Conservation (phyloP, 2,329 filamentous ascomycete genomes). For the Exophiala lecanii-corni region DNA sequence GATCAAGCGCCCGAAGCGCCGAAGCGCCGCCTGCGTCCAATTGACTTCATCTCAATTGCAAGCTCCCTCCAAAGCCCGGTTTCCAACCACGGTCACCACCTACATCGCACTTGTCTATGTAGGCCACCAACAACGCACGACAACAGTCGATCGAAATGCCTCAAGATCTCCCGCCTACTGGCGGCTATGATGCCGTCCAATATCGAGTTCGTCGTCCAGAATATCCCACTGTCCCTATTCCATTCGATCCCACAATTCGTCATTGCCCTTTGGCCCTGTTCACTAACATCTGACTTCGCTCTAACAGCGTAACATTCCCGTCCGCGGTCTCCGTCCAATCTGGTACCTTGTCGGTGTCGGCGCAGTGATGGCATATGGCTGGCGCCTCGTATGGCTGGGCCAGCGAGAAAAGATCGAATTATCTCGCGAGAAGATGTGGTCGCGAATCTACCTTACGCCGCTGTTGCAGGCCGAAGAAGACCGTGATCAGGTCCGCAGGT, state of each 20-base stretch:
- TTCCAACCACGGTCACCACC: conserved; percentile 1
- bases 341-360: conserved; percentile 73
- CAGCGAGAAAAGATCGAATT: conserved; percentile 90
- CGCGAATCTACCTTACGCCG: conserved; percentile 89
- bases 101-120: conserved; percentile 6
- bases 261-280: too few species aligned
- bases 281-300: conserved; percentile 4
- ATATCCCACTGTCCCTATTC: too few species aligned
- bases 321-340: conserved; percentile 80
- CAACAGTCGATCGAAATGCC: conserved; percentile 60
- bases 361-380: conserved; percentile 79
- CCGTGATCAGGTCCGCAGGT: conserved; percentile 83
- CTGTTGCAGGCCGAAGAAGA: conserved; percentile 95
- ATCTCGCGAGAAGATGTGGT: conserved; percentile 96
- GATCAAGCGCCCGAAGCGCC: too few species aligned
- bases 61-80: background rate
- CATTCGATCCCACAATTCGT: background rate
- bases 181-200: conserved; percentile 94
- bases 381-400: conserved; percentile 78
- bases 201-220: conserved; percentile 68
- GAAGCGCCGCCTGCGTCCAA: conserved; percentile 4
- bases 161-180: conserved; percentile 93
- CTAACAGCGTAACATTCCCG: conserved; percentile 78
- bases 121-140: conserved; percentile 6
- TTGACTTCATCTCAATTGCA: conserved; percentile 10